Conservation (phyloP, 495 filamentous ascomycete species). For the Neurospora sp. region DNA sequence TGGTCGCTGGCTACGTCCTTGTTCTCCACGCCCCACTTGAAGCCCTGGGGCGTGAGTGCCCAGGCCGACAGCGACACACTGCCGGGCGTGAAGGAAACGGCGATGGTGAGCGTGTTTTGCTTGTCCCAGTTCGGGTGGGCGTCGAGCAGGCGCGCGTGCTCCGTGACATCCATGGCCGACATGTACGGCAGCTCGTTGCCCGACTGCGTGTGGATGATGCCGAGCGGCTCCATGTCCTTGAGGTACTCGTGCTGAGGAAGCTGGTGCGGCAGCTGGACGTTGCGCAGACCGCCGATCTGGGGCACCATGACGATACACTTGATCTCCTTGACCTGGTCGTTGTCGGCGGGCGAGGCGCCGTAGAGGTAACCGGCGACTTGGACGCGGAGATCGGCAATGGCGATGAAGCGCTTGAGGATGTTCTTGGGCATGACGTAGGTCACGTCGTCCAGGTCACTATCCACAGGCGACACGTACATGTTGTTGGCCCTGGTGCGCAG, state of each 20-base stretch:
- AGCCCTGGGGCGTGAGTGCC: slow-evolving; percentile 81
- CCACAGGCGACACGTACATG: slow-evolving; percentile 94
- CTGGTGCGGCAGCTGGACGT: slow-evolving; percentile 84
- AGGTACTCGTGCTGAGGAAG: slow-evolving; percentile 91
- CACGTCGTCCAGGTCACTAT: slow-evolving; percentile 69
- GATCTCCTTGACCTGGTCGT: slow-evolving; percentile 94
- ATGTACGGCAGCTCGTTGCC: slow-evolving; percentile 95
- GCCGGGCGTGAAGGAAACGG: slow-evolving; percentile 96
- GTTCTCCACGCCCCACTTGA: slow-evolving; percentile 97
- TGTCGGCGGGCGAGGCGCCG: slow-evolving; percentile 84
- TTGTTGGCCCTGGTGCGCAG: slow-evolving; percentile 92
- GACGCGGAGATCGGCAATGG: slow-evolving; percentile 90
- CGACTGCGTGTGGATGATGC: slow-evolving; percentile 90
- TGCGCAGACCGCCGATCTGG: slow-evolving; percentile 88
- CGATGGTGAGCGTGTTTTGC: slow-evolving; percentile 85
- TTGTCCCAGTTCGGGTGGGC: slow-evolving; percentile 80
- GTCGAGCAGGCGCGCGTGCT: slow-evolving; percentile 81
- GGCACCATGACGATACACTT: slow-evolving; percentile 94
- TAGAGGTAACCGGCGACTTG: slow-evolving; percentile 96
- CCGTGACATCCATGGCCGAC: slow-evolving; percentile 87
- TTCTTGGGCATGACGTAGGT: slow-evolving; percentile 99
- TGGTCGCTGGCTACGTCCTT: slow-evolving; percentile 84
- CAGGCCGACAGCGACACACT: slow-evolving; percentile 92
- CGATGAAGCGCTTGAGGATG: slow-evolving; percentile 96
- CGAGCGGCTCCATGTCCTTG: slow-evolving; percentile 77